Conservation (phyloP, 441 rosid species). For the Croton setiger region DNA sequence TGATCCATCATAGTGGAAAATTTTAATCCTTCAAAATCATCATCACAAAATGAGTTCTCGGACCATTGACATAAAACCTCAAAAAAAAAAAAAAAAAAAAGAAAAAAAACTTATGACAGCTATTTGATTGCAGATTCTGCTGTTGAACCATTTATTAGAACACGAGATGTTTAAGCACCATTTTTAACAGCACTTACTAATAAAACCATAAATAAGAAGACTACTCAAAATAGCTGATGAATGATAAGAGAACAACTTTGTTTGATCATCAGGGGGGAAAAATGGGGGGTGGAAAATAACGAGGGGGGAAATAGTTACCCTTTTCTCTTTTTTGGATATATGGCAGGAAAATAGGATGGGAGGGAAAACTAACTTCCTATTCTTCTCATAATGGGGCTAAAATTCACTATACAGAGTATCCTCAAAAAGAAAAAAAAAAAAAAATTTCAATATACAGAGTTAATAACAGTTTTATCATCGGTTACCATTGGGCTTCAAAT, state of each 20-base stretch:
- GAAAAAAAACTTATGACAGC: not conserved
- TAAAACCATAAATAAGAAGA: not conserved
- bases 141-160: not conserved
- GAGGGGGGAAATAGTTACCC: no score
- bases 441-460: no score
- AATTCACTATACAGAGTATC: no score
- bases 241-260: not conserved
- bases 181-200: not conserved
- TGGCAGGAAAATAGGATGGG: no score
- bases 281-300: no score
- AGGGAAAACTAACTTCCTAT: no score
- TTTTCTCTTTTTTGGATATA: no score
- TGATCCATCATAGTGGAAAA: conserved; percentile 77
- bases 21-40: conserved; percentile 58
- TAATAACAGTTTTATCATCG: not conserved
- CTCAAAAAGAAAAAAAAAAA: no score
- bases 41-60: conserved; percentile 9
- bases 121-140: not conserved
- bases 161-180: not conserved
- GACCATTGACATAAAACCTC: not conserved
- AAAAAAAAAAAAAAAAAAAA: no score
- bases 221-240: not conserved
- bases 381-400: no score
- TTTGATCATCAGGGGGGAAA: no score
- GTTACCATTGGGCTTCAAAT: not conserved